Base-by-base conservation (phyloP, 2,329 filamentous ascomycete genomes). In the Elsinoe arachidis region DNA sequence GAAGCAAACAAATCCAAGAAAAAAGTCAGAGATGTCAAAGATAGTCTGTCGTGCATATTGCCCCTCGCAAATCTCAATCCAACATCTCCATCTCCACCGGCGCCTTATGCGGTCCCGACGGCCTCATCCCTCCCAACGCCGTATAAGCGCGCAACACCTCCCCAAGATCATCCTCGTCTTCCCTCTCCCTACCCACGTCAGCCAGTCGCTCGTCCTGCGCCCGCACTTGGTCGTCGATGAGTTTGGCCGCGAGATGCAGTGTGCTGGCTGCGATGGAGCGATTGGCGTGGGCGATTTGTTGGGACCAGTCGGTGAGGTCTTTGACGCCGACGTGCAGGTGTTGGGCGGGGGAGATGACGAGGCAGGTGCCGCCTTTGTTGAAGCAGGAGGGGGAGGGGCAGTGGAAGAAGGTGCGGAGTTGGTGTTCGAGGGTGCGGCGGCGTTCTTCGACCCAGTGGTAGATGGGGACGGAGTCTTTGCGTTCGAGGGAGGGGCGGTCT, bases 371-470 rank as follows among this genome's bases (percentile, higher is more conserved):
- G 54, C 54, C 54, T 46, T 46, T 56, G 41, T 56, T 56, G 39
- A 46, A 46, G 54, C 54, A 56, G n/a, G 54, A 47, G 21, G 54
- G 39, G 3, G 54, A 47, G 41, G 54, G 33, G 54, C 54, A 56
- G 54, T 56, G 54, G 41, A 47, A 56, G 41, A 34, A 56, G 39
- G 39, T 46, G 14, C 54, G 54, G 6, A 56, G 54, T 34, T 56
- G 54, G 38, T 56, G 54, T 23, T 56, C 54, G 30, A 56, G 54
- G 11, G 54, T 47, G 17, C 54, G 54, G 26, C 54, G 39, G 39
- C 54, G 54, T 49, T 56, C 54, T 47, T 56, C 54, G 2, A 56
- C 54, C 54, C 54, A 56, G 30, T 56, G 54, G 41, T 56, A 56
- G 39, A 56, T 37, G 17, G 54, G 54, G n/a, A 37, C 43, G 14